Evolutionary conservation across 257 asterid genomes (phyloP).

Genomic region (Nemophila menziesii): DNA sequence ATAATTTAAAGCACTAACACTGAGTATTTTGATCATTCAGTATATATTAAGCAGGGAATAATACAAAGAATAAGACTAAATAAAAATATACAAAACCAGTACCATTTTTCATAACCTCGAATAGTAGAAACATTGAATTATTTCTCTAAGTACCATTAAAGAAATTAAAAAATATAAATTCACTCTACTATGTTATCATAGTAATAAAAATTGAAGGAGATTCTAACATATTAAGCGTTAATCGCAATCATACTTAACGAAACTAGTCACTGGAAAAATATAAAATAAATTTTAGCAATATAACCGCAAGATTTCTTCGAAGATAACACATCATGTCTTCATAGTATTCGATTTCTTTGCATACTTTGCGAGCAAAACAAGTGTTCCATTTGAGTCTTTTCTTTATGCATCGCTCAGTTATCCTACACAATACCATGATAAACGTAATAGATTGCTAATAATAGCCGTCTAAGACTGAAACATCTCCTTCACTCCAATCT

Average conservation of each 20-base stretch:
- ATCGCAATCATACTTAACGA: neutral
- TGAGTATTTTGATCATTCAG: neutral
- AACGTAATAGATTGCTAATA: neutral
- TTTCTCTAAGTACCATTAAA: too few species aligned
- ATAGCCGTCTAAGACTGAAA: too few species aligned
- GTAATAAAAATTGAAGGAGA: neutral
- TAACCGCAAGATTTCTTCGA: slow-evolving; percentile 86
- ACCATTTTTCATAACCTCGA: slow-evolving; percentile 99
- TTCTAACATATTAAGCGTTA: neutral
- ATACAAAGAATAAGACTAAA: slow-evolving; percentile 5
- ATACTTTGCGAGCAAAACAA: slow-evolving; percentile 84
- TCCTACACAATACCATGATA: slow-evolving; percentile 38
- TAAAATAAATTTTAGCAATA: too few species aligned
- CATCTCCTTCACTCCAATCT: too few species aligned
- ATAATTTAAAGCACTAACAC: slow-evolving; percentile 1
- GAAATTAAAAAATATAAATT: too few species aligned
- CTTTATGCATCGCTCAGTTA: slow-evolving; percentile 79
- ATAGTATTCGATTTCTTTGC: slow-evolving; percentile 93
- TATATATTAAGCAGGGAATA: neutral
- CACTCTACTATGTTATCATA: neutral
- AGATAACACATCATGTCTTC: slow-evolving; percentile 97
- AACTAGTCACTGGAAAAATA: neutral
- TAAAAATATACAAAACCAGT: too few species aligned
- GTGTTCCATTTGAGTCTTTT: slow-evolving; percentile 73
- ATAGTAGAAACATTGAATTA: too few species aligned